A percentile compares a stretch with the other conserved stretches of the same genome.
These are phyloP conservation scores for Diplotaxis tenuifolia DNA, from an alignment of 345 rosid species.

Conservation along the genomic window DNA sequence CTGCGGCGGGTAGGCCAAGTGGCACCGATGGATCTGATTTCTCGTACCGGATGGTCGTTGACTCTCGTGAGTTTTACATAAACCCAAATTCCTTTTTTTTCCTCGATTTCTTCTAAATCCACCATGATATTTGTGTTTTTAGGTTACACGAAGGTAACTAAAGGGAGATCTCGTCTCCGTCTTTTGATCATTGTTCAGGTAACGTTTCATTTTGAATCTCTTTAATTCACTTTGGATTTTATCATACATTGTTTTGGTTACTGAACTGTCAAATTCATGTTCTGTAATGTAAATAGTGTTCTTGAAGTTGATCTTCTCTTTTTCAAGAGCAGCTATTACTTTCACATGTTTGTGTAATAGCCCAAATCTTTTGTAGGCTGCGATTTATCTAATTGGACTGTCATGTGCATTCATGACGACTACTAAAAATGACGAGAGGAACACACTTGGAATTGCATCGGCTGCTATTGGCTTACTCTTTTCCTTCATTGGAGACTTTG, in stretches of 20 bases:
- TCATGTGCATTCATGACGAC: slow-evolving; percentile 33
- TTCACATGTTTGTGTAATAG: neutral
- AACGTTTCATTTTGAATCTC: neutral
- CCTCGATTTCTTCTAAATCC: slow-evolving; percentile 1
- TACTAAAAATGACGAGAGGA: slow-evolving; percentile 21
- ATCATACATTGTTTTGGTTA: neutral
- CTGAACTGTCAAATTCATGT: neutral
- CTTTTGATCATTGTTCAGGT: slow-evolving; percentile 37
- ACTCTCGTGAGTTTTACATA: slow-evolving; percentile 57
- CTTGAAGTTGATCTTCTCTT: neutral
- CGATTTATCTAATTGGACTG: slow-evolving; percentile 40
- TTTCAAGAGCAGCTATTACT: neutral
- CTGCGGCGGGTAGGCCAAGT: slow-evolving; percentile 37
- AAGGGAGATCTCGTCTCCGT: slow-evolving; percentile 38
- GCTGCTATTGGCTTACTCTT: slow-evolving; percentile 44
- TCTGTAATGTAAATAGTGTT: neutral
- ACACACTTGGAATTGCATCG: slow-evolving; percentile 39
- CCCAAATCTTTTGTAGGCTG: slow-evolving; percentile 43
- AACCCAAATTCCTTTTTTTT: neutral
- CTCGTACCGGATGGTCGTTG: slow-evolving; percentile 86
- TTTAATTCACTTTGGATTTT: neutral
- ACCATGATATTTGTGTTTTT: too few species aligned
- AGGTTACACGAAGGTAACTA: slow-evolving; percentile 40
- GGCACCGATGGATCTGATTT: slow-evolving; percentile 91
- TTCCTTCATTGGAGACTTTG: slow-evolving; percentile 59